These are phyloP conservation scores for Mycosphaerella arachidis DNA, from an alignment of 2,329 filamentous ascomycete species.

Conservation along the genomic window DNA sequence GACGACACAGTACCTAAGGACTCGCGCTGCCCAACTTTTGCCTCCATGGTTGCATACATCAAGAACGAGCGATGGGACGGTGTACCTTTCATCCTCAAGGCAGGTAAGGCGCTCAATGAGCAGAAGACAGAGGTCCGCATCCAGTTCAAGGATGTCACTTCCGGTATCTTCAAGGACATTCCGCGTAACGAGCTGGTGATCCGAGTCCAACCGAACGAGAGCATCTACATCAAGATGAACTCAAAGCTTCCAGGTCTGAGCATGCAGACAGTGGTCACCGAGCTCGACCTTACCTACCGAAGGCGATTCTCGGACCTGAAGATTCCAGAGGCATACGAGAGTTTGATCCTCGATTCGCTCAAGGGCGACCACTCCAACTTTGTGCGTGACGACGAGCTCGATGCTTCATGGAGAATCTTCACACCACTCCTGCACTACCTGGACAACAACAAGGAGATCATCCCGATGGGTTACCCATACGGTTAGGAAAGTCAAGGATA, in stretches of 20 bases:
- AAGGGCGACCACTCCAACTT: conserved; percentile 99
- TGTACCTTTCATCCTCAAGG: conserved; percentile 98
- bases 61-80: conserved; percentile 99
- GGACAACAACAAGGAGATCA: conserved; percentile 98
- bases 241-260: conserved; percentile 96
- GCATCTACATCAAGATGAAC: conserved; percentile 99
- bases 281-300: conserved; percentile 96
- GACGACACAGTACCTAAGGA: conserved; percentile 97
- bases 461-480: conserved; percentile 99
- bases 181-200: conserved; percentile 98
- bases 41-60: conserved; percentile 93
- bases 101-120: conserved; percentile 95
- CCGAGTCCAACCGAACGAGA: conserved; percentile 98
- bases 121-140: conserved; percentile 99
- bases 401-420: conserved; percentile 98
- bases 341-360: conserved; percentile 89
- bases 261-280: conserved; percentile 98
- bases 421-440: conserved; percentile 96
- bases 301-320: conserved; percentile 98
- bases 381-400: conserved; percentile 91
- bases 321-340: conserved; percentile 98
- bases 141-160: conserved; percentile 99
- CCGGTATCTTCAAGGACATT: conserved; percentile 99
- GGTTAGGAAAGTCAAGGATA: conserved; percentile 56
- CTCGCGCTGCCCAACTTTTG: conserved; percentile 96